Evolutionary conservation across 768 basidiomycete species (phyloP), one percentile per base, ranked within the genome.

Genomic region (Suillus paluster): DNA sequence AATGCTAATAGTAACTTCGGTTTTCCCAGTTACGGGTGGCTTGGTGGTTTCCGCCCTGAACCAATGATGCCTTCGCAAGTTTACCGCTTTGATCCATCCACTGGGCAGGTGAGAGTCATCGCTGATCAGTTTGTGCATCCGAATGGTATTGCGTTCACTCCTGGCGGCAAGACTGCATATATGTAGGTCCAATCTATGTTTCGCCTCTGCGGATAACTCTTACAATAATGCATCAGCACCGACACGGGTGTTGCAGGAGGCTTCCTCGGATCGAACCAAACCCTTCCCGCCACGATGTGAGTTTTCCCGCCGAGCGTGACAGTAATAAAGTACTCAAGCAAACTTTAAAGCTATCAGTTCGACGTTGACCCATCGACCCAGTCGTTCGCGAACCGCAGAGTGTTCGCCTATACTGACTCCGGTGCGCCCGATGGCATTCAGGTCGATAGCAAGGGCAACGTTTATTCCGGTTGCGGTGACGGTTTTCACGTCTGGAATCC

Each of bases 61-160:
- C 90, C 89, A 7, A 79, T 85, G 48, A 69, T 92, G 56, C 91
- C 89, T 4, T 87, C 82, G 53, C 91, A 93, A 68, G 90, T 93
- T 17, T 94, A 95, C 71, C 82, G 88, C 14, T 86, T 92, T 68
- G 86, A 92, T 68, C 85, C 88, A 7, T 77, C 79, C 2, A 88
- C 87, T 1, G 82, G 89, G 4, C 73, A 83, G 33, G 83, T 94
- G 5, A 83, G 84, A 3, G 87, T 89, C 6, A 88, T 92, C 3
- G 91, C 92, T 3, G 88, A 90, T 64, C 88, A 86, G 23, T 89
- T 93, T 68, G 81, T 83, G 61, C 83, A 83, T 65, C 83, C 83
- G 50, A 94, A 94, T 68, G 93, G 91, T 1, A 83, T 94, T 58
- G 88, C 89, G 0, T 88, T 92, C 71, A 84, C 83, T 19, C 74